These are phyloP conservation scores for Erodium texanum DNA, from an alignment of 441 rosid species.

Conservation along the genomic window DNA sequence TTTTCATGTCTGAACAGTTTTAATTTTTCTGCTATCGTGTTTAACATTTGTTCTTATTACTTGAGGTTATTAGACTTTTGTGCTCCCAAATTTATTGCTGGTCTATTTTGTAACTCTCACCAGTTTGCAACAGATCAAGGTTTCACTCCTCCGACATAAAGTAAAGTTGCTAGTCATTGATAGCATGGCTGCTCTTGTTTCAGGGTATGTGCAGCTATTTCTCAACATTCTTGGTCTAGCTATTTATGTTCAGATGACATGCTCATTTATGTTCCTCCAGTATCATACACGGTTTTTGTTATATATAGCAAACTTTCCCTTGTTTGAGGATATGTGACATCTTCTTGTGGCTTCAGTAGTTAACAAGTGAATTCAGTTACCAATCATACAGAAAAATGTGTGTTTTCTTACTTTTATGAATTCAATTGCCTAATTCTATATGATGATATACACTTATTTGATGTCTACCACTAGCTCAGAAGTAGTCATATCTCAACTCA, in stretches of 20 bases:
- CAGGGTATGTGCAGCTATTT: conserved; percentile 37
- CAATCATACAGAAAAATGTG: background rate
- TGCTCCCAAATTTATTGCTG: background rate
- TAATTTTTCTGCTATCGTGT: background rate
- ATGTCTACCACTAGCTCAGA: background rate
- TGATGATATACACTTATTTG: background rate
- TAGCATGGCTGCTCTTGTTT: conserved; percentile 84
- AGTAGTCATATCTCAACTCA: background rate
- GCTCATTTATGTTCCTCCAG: background rate
- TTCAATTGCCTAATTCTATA: background rate
- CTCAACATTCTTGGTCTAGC: background rate
- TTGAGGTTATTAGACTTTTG: background rate
- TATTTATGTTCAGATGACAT: background rate
- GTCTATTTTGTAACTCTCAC: conserved; percentile 4
- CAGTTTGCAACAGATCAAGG: conserved; percentile 79
- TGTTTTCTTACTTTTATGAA: background rate
- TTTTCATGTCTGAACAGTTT: background rate
- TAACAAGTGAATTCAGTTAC: background rate
- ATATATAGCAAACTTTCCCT: conserved; percentile 1
- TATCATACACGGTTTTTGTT: background rate
- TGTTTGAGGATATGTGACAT: conserved; percentile 4
- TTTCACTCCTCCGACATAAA: conserved; percentile 55
- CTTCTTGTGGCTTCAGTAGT: background rate
- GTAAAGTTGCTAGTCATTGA: conserved; percentile 79
- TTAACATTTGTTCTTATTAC: background rate